phyloP scores from a whole-genome alignment of 2,329 filamentous ascomycete genomes.

The Colletotrichum gloeosporioides region DNA sequence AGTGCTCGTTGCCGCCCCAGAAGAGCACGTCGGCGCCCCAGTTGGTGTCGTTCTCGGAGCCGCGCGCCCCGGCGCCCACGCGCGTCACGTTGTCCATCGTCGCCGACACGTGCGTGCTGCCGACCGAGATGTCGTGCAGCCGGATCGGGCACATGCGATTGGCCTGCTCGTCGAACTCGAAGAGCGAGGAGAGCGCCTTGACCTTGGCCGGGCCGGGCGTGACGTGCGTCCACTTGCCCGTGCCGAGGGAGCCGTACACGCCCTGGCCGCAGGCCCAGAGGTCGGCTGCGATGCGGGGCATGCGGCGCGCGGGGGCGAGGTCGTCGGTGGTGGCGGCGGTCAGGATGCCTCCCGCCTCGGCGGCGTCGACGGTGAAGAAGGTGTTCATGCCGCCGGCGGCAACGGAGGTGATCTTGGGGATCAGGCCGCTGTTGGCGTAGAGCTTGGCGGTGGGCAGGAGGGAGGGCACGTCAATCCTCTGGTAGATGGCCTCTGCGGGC shows the following conservation, averaged over 20 bases:
- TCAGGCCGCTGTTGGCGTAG: constrained; percentile 69
- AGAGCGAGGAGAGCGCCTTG: constrained; percentile 81
- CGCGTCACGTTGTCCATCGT: constrained; percentile 83
- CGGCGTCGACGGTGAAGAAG: constrained; percentile 85
- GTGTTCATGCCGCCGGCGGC: constrained; percentile 87
- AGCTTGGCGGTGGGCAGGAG: constrained; percentile 74
- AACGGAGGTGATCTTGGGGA: constrained; percentile 75
- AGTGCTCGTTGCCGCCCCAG: constrained; percentile 95
- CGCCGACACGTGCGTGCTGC: constrained; percentile 80
- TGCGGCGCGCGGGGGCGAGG: constrained; percentile 34
- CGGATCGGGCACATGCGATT: constrained; percentile 78
- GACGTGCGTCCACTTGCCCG: constrained; percentile 87
- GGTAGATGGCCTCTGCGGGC: constrained; percentile 66
- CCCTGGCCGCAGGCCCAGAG: constrained; percentile 89
- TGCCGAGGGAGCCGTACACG: constrained; percentile 83
- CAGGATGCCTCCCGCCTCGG: constrained; percentile 53
- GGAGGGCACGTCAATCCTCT: constrained; percentile 72
- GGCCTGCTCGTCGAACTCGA: constrained; percentile 81
- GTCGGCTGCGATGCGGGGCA: constrained; percentile 66
- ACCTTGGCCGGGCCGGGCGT: constrained; percentile 81
- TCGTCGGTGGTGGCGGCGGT: constrained; percentile 15
- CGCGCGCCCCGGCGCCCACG: constrained; percentile 57
- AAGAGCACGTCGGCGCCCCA: constrained; percentile 90
- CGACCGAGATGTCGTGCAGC: constrained; percentile 74
- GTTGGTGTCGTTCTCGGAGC: constrained; percentile 74